Percentiles rank a stretch among this genome's conserved stretches.
Evolutionary conservation across 2,329 filamentous ascomycete species (phyloP).

Genomic region (Dactylellina sp.): DNA sequence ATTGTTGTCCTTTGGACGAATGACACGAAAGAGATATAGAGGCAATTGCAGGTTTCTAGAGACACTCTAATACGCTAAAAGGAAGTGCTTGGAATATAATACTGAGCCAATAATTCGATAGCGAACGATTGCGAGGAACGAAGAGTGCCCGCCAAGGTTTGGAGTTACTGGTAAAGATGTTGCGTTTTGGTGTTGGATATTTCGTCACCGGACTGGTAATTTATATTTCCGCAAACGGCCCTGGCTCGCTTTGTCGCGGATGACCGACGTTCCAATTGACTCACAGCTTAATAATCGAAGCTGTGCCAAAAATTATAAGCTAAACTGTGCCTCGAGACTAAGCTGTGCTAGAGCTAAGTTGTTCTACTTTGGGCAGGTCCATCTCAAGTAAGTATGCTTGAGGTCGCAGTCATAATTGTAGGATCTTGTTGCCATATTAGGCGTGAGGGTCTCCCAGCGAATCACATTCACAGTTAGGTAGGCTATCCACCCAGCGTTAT

Average conservation of each 20-base stretch:
- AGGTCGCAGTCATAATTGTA: not conserved
- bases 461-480: not conserved
- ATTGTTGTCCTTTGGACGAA: not conserved
- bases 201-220: constrained; percentile 37
- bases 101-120: too few relatives aligned
- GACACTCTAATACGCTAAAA: too few relatives aligned
- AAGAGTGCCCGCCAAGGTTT: not conserved
- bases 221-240: constrained; percentile 45
- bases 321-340: too few relatives aligned
- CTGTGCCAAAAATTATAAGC: not conserved
- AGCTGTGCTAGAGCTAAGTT: too few relatives aligned
- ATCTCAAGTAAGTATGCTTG: constrained; percentile 17
- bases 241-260: constrained; percentile 50
- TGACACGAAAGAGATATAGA: not conserved
- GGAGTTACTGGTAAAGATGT: not conserved
- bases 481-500: not conserved
- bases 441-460: not conserved
- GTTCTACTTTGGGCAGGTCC: constrained; percentile 22
- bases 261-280: constrained; percentile 27
- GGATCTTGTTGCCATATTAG: constrained; percentile 21
- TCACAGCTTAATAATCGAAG: constrained; percentile 51
- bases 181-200: constrained; percentile 45
- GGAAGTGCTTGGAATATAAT: too few relatives aligned
- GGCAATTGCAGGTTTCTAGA: too few relatives aligned
- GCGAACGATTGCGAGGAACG: constrained; percentile 1